Evolutionary conservation across 1,284 basidiomycete species (phyloP).

Genomic region (Puccinia polysora): DNA sequence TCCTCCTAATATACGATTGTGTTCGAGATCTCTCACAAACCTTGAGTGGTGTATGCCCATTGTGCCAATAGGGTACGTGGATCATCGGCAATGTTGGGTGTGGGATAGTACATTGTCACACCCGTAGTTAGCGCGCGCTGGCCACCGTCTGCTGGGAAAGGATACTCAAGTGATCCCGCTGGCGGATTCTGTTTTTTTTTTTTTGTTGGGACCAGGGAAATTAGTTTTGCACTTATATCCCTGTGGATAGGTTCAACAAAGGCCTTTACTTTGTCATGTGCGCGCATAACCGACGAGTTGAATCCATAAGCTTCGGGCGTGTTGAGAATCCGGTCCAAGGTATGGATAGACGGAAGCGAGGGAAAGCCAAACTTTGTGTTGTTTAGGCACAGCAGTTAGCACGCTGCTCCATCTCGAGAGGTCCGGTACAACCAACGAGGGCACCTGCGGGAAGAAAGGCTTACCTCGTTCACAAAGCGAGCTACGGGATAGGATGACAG

Average conservation of each 20-base stretch:
- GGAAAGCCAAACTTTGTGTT: slow-evolving; percentile 60
- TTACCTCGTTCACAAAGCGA: slow-evolving; percentile 61
- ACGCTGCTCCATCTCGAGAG: too few species aligned
- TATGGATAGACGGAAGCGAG: slow-evolving; percentile 64
- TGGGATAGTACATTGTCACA: slow-evolving; percentile 43
- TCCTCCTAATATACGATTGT: too few species aligned
- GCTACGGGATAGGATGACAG: slow-evolving; percentile 60
- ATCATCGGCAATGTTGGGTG: slow-evolving; percentile 34
- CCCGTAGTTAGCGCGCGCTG: slow-evolving; percentile 46
- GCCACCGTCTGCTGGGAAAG: slow-evolving; percentile 47
- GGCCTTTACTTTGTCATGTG: slow-evolving; percentile 59
- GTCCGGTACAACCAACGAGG: too few species aligned
- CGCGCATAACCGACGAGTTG: slow-evolving; percentile 62
- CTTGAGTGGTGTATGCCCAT: slow-evolving; percentile 47
- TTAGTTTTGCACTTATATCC: too few species aligned
- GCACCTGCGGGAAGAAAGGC: background rate
- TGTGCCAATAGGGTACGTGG: slow-evolving; percentile 34
- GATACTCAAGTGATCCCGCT: slow-evolving; percentile 48
- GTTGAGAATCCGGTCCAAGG: slow-evolving; percentile 61
- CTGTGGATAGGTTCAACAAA: background rate
- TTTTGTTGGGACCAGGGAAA: too few species aligned
- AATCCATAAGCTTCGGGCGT: slow-evolving; percentile 59
- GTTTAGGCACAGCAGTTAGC: too few species aligned
- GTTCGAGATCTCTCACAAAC: too few species aligned
- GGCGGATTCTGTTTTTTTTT: slow-evolving; percentile 48